A percentile compares a stretch with the other conserved stretches of the same genome.
phyloP scores from a whole-genome alignment of 2,329 filamentous ascomycete species.

The Chrysoporthe austroafricana region DNA sequence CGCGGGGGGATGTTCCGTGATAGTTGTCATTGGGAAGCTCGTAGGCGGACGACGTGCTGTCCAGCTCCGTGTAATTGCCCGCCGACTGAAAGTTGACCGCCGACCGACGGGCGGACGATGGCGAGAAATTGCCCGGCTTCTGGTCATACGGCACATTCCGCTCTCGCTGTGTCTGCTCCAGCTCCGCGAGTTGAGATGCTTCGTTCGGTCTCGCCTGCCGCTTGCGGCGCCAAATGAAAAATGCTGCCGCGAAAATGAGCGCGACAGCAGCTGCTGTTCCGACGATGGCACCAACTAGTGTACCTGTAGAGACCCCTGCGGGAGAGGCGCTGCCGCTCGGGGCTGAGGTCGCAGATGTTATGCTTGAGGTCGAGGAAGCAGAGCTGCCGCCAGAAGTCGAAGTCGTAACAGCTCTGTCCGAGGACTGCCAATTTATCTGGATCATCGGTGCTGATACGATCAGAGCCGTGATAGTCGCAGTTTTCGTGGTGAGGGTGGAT shows the following conservation, averaged over 20 bases:
- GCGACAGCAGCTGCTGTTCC: background rate
- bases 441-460: conserved; percentile 18
- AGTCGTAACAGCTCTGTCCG: background rate
- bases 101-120: no score
- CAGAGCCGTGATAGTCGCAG: conserved; percentile 9
- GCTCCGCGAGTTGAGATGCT: background rate
- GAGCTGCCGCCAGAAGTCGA: background rate
- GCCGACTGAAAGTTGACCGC: background rate
- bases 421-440: conserved; percentile 21
- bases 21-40: background rate
- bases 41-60: background rate
- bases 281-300: background rate
- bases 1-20: background rate
- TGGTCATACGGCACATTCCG: background rate
- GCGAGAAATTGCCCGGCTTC: background rate
- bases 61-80: background rate
- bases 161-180: background rate
- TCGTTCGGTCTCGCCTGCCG: background rate
- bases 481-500: conserved; percentile 1
- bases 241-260: background rate
- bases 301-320: background rate
- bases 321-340: background rate
- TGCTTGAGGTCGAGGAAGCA: background rate
- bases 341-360: background rate
- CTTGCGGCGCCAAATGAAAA: conserved; percentile 10